Base-by-base conservation (phyloP, 306 rosid species). In the Morella rubra region DNA sequence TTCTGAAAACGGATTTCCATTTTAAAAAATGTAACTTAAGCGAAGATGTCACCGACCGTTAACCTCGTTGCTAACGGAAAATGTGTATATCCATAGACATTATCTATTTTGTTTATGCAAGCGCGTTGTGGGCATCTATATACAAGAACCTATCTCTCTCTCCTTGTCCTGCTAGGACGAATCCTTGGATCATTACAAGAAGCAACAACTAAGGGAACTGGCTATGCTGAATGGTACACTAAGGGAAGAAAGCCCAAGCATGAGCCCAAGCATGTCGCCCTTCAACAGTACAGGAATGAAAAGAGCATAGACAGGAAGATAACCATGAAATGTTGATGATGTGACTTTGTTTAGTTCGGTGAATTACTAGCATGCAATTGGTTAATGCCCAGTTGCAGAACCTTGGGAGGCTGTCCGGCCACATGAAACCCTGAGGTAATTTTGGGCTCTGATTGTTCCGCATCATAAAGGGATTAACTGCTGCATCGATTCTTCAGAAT, bases 181-280 rank as follows among this genome's bases (percentile, higher is more conserved):
- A 84, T 91, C 96, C 44, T 88, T 88, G 15, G 97, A 93, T 82
- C 97, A 88, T 71, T 91, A 91, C 75, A 93, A 93, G 92, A 93
- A 93, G 84, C 96, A 93, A 41, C 98, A 91, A 75, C 77, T 93
- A 69, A 88, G 91, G 80, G 98, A 93, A 75, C 83, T 93, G 82
- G 97, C 98, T 54, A 72, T 93, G 94, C 83, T 91, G 47, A 93
- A 91, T 60, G 98, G 98, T 49, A 93, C 98, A 59, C 79, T 93
- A 76, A 89, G 98, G 88, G 98, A 93, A 73, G 98, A 89, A 86
- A 93, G 98, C 80, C 98, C 94, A 0, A 90, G 98, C 73, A 93
- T 93, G 96, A 90, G 95, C 73, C 97, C 98, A 3, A 91, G 93
- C 83, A 86, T 93, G 98, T 93, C 96, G 1, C 96, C 98, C 15